These are phyloP conservation scores for Cladosporium velox DNA, from an alignment of 2,329 filamentous ascomycete genomes.

Conservation along the genomic window DNA sequence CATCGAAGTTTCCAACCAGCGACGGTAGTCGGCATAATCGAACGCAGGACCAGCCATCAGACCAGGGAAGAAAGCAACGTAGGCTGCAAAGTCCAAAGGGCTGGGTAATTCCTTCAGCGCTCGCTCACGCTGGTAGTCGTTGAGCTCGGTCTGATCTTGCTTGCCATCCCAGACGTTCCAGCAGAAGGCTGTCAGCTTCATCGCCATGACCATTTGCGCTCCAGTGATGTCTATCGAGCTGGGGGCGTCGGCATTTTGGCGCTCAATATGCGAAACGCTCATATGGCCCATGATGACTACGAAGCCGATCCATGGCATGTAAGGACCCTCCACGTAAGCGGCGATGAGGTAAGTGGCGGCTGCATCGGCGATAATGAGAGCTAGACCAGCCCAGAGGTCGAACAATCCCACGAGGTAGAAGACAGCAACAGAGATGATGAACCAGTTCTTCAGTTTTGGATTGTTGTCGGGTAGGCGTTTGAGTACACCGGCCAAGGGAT, in stretches of 20 bases:
- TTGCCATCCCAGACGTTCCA: slow-evolving; percentile 97
- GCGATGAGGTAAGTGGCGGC: slow-evolving; percentile 81
- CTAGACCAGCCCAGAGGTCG: slow-evolving; percentile 82
- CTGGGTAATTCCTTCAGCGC: slow-evolving; percentile 73
- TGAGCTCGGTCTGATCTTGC: slow-evolving; percentile 75
- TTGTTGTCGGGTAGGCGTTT: slow-evolving; percentile 87
- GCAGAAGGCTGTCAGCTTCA: slow-evolving; percentile 95
- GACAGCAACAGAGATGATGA: slow-evolving; percentile 78
- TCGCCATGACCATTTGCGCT: slow-evolving; percentile 96
- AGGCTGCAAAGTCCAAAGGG: slow-evolving; percentile 80
- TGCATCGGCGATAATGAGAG: slow-evolving; percentile 77
- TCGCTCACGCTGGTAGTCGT: slow-evolving; percentile 81
- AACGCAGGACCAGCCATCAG: slow-evolving; percentile 89
- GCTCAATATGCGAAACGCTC: slow-evolving; percentile 83
- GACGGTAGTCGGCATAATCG: slow-evolving; percentile 88
- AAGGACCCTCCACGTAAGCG: slow-evolving; percentile 77
- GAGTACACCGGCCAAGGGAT: slow-evolving; percentile 82
- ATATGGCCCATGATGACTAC: slow-evolving; percentile 94
- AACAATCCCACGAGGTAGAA: slow-evolving; percentile 96
- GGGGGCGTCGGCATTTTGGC: slow-evolving; percentile 70
- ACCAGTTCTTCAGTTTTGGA: slow-evolving; percentile 83
- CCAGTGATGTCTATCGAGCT: slow-evolving; percentile 80
- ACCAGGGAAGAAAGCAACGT: slow-evolving; percentile 92
- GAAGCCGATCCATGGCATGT: slow-evolving; percentile 98
- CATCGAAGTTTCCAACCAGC: slow-evolving; percentile 92